Base-by-base conservation (phyloP, 768 basidiomycete genomes). In the Gloeophyllum trabeum region DNA sequence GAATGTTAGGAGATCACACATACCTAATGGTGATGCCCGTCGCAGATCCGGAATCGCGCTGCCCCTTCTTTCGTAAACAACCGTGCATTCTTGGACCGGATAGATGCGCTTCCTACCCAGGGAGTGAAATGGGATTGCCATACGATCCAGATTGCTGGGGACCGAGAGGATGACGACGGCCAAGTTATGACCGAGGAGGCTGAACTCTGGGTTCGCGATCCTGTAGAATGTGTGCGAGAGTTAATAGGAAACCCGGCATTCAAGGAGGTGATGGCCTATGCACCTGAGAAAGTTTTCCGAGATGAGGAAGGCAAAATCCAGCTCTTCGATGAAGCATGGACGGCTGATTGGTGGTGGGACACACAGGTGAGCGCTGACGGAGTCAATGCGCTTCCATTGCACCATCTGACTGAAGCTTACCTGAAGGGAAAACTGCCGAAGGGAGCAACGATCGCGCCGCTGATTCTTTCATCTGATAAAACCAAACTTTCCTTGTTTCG, bases 281-380 rank as follows among this genome's bases (percentile, higher is more conserved):
- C 36, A 38, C 43, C 35, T 7, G 24, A 22, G 35, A 36, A 43
- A 24, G 35, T 40, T 6, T 7, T 24, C 36, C 25, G 16, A 14
- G 49, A 50, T 20, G 6, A 19, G 13, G 24, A 36, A n/a, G 41
- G 45, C 4, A 20, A 40, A 4, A 32, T 24, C 13, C 38, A 44
- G 3, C 4, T 46, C 1, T 39, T 30, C 14, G 41, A 48, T 28
- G 53, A 56, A n/a, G 51, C 52, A 51, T 54, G 53, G 53, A n/a
- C n/a, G n/a, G n/a, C n/a, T n/a, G n/a, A n/a, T n/a, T n/a, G n/a
- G n/a, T n/a, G n/a, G n/a, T n/a, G n/a, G n/a, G n/a, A n/a, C n/a
- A n/a, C n/a, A 52, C 51, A 2, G 53, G 35, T 1, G 43, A 56
- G 40, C 52, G 53, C 48, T 55, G 53, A 48, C 50, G 51, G 43